These are phyloP conservation scores for Jatropha podagrica DNA, from an alignment of 441 rosid genomes.

Conservation along the genomic window DNA sequence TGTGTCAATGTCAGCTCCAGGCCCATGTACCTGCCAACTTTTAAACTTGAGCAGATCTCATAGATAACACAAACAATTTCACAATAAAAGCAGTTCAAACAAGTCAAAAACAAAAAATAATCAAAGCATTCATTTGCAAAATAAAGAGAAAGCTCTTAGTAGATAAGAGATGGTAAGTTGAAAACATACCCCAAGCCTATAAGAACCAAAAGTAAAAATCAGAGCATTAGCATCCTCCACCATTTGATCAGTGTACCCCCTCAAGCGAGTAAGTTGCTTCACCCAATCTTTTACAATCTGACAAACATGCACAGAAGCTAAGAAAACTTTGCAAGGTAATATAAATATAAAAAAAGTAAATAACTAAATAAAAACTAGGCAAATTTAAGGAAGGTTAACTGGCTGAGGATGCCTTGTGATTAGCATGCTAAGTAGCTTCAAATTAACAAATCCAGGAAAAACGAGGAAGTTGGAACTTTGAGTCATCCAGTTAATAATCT, in stretches of 20 bases:
- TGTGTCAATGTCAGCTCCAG: slow-evolving; percentile 68
- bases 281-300: slow-evolving; percentile 70
- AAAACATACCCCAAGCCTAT: slow-evolving; percentile 54
- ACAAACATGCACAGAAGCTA: slow-evolving; percentile 1
- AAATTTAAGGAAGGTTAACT: not conserved
- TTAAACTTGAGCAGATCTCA: slow-evolving; percentile 2
- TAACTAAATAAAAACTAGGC: not conserved
- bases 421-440: not conserved
- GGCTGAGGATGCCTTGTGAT: not conserved
- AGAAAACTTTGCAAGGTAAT: not conserved
- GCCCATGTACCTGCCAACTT: slow-evolving; percentile 59
- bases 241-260: slow-evolving; percentile 67
- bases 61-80: not conserved
- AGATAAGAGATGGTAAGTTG: not conserved
- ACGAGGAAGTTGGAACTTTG: not conserved
- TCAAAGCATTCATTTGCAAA: not conserved
- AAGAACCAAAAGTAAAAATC: slow-evolving; percentile 71
- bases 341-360: not conserved
- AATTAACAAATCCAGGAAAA: not conserved
- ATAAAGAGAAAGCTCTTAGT: not conserved
- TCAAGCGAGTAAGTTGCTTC: slow-evolving; percentile 53
- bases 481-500: not conserved
- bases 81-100: not conserved
- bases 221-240: slow-evolving; percentile 75
- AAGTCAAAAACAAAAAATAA: not conserved